Conservation (phyloP, 2,329 filamentous ascomycete species). For the Pyrenochaeta sp. region DNA sequence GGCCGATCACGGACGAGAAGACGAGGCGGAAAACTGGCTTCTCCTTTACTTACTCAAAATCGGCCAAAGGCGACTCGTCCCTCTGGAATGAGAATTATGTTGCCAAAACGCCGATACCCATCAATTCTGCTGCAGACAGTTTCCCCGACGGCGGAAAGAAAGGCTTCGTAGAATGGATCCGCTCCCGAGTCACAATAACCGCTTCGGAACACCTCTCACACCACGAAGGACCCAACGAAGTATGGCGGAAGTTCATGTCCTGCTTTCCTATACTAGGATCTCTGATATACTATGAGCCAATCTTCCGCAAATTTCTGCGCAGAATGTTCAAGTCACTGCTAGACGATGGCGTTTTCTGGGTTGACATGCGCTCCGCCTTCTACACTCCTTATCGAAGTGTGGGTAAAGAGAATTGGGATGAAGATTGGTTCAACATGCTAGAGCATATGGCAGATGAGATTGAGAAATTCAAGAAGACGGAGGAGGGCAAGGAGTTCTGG, state of each 20-base stretch:
- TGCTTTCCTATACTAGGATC: slow-evolving; percentile 77
- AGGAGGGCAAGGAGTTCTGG: slow-evolving; percentile 80
- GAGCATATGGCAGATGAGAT: slow-evolving; percentile 79
- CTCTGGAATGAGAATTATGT: slow-evolving; percentile 74
- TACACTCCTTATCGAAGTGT: slow-evolving; percentile 72
- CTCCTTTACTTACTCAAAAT: slow-evolving; percentile 63
- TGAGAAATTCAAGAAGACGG: slow-evolving; percentile 73
- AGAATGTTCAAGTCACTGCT: slow-evolving; percentile 74
- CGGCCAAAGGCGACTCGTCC: slow-evolving; percentile 50
- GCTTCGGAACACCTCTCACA: slow-evolving; percentile 77
- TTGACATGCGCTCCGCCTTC: slow-evolving; percentile 82
- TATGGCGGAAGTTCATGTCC: slow-evolving; percentile 82
- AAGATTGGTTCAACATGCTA: slow-evolving; percentile 74
- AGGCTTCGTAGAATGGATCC: slow-evolving; percentile 81
- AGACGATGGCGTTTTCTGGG: slow-evolving; percentile 85
- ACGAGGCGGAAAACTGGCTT: slow-evolving; percentile 65
- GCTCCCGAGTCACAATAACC: slow-evolving; percentile 74
- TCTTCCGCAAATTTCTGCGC: slow-evolving; percentile 78
- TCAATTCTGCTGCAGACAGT: slow-evolving; percentile 69
- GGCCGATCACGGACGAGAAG: slow-evolving; percentile 62
- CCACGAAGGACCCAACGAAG: slow-evolving; percentile 80
- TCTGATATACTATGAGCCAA: slow-evolving; percentile 88
- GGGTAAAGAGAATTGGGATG: slow-evolving; percentile 70
- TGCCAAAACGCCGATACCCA: slow-evolving; percentile 64
- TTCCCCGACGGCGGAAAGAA: slow-evolving; percentile 76